phyloP scores from a whole-genome alignment of 768 basidiomycete genomes.

The Gymnopilus dilepis region DNA sequence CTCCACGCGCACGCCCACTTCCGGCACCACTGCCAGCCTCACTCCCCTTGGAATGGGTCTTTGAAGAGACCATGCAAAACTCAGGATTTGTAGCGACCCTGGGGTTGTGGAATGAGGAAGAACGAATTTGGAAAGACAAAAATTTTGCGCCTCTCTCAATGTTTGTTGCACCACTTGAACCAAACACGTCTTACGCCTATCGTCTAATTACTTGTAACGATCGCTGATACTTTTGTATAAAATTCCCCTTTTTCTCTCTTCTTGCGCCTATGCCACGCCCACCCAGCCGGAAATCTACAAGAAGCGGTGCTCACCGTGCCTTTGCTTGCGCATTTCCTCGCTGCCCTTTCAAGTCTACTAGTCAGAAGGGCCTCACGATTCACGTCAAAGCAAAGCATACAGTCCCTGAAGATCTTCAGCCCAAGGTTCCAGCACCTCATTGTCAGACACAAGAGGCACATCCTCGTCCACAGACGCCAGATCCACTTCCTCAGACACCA shows the following conservation, averaged over 20 bases:
- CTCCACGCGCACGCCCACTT: background rate
- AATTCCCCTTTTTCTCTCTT: background rate
- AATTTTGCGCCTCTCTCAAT: no score
- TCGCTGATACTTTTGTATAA: no score
- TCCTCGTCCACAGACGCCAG: background rate
- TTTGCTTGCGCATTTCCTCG: background rate
- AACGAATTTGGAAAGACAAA: no score
- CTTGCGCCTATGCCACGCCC: background rate
- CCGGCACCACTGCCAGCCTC: background rate
- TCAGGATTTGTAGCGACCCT: no score
- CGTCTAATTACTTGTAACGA: no score
- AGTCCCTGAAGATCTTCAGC: background rate
- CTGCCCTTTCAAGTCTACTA: background rate
- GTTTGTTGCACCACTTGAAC: no score
- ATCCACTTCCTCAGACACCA: background rate
- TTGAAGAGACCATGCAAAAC: no score
- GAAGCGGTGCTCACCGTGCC: background rate
- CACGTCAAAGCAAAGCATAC: background rate
- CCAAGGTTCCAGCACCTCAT: background rate
- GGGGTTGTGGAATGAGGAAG: no score
- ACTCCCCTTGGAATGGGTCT: background rate
- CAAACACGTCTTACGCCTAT: no score
- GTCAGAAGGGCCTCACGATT: background rate
- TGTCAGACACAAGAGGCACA: background rate
- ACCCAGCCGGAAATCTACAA: background rate